Percentiles rank a stretch among this genome's conserved stretches.
Conservation (phyloP, 345 rosid genomes). For the Citrus sinensis region DNA sequence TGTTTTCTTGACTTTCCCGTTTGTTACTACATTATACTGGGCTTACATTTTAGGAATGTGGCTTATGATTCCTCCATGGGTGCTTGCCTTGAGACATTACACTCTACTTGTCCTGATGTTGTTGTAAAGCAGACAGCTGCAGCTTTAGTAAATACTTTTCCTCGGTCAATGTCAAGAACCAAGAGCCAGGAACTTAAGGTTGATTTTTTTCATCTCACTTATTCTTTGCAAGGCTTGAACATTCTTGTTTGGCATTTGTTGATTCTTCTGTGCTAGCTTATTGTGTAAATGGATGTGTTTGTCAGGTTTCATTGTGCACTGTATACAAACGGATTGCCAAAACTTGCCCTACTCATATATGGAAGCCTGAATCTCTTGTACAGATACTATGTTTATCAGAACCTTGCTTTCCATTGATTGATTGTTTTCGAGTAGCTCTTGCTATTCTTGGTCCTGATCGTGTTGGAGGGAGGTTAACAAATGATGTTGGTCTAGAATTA, state of each 20-base stretch:
- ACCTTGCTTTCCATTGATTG: slow-evolving; percentile 63
- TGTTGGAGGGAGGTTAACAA: slow-evolving; percentile 39
- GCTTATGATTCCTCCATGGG: slow-evolving; percentile 80
- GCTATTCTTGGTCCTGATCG: slow-evolving; percentile 52
- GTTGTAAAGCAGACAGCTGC: slow-evolving; percentile 70
- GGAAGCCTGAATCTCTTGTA: slow-evolving; percentile 74
- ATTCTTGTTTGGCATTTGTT: not conserved
- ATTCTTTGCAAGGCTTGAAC: slow-evolving; percentile 12
- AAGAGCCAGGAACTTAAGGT: slow-evolving; percentile 89
- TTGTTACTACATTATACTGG: not conserved
- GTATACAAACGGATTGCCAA: slow-evolving; percentile 66
- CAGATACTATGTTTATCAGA: slow-evolving; percentile 54
- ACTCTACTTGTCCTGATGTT: slow-evolving; percentile 66
- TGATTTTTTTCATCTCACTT: not conserved
- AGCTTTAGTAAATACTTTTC: slow-evolving; percentile 51
- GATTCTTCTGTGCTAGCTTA: not conserved
- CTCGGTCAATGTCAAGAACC: slow-evolving; percentile 60
- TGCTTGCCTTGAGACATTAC: slow-evolving; percentile 59
- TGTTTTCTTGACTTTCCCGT: not conserved
- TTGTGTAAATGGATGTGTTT: not conserved
- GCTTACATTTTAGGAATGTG: slow-evolving; percentile 39
- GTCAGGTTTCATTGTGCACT: slow-evolving; percentile 77
- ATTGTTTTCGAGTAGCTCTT: slow-evolving; percentile 66
- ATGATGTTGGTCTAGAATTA: slow-evolving; percentile 21
- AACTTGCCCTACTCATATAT: slow-evolving; percentile 71